Evolutionary conservation across 106 monocot genomes (phyloP).

Genomic region (Dendrobium officinale): DNA sequence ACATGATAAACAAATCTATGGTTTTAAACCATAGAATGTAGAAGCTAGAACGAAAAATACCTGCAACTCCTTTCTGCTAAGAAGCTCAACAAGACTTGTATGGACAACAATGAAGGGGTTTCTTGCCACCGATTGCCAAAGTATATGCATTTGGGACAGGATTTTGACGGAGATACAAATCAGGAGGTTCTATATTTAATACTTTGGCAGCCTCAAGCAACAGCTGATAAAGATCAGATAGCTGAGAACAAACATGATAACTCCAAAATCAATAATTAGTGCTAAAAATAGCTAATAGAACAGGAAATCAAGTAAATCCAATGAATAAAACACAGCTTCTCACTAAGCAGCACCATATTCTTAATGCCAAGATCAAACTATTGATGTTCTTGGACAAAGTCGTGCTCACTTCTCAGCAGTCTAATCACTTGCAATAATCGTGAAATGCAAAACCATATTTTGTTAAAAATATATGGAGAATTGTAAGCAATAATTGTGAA

Average conservation of each 20-base stretch:
- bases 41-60: constrained; percentile 26
- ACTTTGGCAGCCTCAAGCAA: constrained; percentile 69
- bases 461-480: background rate
- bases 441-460: background rate
- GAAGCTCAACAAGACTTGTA: constrained; percentile 90
- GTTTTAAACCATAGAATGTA: background rate
- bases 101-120: constrained; percentile 91
- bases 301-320: background rate
- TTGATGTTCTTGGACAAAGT: background rate
- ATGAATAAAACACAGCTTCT: background rate
- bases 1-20: background rate
- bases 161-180: constrained; percentile 90
- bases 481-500: background rate
- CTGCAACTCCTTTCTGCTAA: constrained; percentile 83
- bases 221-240: constrained; percentile 60
- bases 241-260: constrained; percentile 31
- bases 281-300: background rate
- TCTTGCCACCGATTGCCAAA: constrained; percentile 86
- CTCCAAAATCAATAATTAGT: background rate
- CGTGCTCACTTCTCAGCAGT: background rate
- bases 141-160: constrained; percentile 98
- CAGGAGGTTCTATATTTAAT: constrained; percentile 79
- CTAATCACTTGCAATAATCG: background rate
- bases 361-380: background rate
- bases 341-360: background rate